Evolutionary conservation across 1,139 yeast genomes (phyloP), one percentile per base, ranked within the genome.

Genomic region (Groenewaldozyma sp.): DNA sequence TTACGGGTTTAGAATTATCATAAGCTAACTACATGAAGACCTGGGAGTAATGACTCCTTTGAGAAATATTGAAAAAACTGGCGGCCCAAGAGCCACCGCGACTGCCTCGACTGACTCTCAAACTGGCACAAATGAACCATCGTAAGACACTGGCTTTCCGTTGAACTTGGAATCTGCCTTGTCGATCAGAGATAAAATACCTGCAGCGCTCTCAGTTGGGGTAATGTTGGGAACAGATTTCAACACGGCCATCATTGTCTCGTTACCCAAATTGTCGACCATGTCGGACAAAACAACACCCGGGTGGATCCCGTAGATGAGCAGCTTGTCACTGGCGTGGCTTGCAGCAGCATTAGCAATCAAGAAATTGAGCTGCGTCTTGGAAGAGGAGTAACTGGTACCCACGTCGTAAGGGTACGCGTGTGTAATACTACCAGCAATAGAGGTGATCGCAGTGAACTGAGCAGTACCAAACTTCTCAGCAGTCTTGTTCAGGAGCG

Each of bases 281-380:
- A 35, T 28, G 14, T 35, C 34, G 21, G 41, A 35, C n/a, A 22
- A 14, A n/a, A 34, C 37, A 3, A 36, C 6, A 24, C 41, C 41
- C 11, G 41, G 41, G 19, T 38, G 42, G 14, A 36, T 7, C 5
- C 36, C 29, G 18, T 26, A 24, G 9, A 36, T 28, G 9, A 14
- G 24, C 13, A 21, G 21, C 10, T 24, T 20, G 11, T 36, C 32
- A 14, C 20, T 19, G 4, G 20, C 39, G 10, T 29, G 28, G 17
- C 24, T 27, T 39, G 9, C 14, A 14, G 24, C 31, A 31, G 16
- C 33, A 31, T 27, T 36, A 33, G 36, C 40, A 18, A 38, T 29
- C 11, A 42, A 24, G 28, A 31, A 40, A 28, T 43, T 39, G 13
- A 43, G 38, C 11, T 34, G 39, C n/a, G 43, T 41, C 29, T 43